Evolutionary conservation across 1,284 basidiomycete genomes (phyloP).

Genomic region (Ustilago trichophora): DNA sequence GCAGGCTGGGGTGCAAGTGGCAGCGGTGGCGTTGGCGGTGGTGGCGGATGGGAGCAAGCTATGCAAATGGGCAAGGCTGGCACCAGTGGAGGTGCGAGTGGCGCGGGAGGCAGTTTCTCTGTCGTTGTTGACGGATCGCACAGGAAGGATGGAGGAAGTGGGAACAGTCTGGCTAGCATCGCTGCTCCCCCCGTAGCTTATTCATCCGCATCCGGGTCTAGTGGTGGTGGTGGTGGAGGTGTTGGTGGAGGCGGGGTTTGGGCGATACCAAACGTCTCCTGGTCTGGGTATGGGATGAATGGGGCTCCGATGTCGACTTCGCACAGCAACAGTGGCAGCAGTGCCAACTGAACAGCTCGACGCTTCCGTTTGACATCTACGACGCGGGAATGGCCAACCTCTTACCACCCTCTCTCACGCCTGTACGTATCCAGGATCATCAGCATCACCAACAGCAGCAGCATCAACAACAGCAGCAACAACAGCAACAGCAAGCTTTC

Average conservation of each 20-base stretch:
- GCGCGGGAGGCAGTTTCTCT: slow-evolving; percentile 25
- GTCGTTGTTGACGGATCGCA: slow-evolving; percentile 34
- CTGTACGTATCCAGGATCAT: slow-evolving; percentile 42
- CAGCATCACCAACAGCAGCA: slow-evolving; percentile 19
- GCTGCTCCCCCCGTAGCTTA: slow-evolving; percentile 40
- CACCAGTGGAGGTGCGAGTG: slow-evolving; percentile 9
- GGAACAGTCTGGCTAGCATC: slow-evolving; percentile 12
- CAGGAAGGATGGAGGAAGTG: slow-evolving; percentile 5
- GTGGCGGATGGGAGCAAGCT: slow-evolving; percentile 16
- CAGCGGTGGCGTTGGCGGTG: not conserved
- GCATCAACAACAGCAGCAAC: slow-evolving; percentile 16
- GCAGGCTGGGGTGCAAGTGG: slow-evolving; percentile 13
- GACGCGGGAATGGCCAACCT: slow-evolving; percentile 53
- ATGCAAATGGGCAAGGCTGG: slow-evolving; percentile 2
- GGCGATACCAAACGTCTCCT: slow-evolving; percentile 22
- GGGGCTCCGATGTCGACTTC: slow-evolving; percentile 15
- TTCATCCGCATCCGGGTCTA: slow-evolving; percentile 15
- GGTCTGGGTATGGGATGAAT: slow-evolving; percentile 8
- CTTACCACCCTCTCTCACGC: slow-evolving; percentile 35
- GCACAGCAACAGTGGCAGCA: slow-evolving; percentile 5
- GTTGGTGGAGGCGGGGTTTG: too few relatives aligned
- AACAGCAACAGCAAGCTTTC: slow-evolving; percentile 10
- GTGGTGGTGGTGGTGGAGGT: not conserved
- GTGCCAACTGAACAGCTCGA: slow-evolving; percentile 12
- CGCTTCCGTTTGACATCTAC: slow-evolving; percentile 54